Conservation (phyloP, 2,329 filamentous ascomycete genomes). For the Pseudogymnoascus verrucosus region DNA sequence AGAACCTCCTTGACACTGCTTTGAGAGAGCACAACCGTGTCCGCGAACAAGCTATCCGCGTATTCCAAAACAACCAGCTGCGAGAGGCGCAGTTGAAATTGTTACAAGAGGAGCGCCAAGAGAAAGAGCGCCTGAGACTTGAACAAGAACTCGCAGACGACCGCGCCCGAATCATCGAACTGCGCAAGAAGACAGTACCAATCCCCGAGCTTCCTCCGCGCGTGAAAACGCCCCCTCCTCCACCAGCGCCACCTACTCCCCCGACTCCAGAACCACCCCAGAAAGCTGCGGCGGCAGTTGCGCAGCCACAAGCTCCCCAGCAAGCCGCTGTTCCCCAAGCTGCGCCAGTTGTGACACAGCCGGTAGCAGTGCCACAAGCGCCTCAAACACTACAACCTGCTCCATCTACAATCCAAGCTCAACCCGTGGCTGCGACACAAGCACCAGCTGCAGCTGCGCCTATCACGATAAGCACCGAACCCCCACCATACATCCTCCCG, state of each 20-base stretch:
- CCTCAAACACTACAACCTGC: neutral
- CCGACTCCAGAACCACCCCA: slow-evolving; percentile 1
- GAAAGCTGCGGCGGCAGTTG: slow-evolving; percentile 1
- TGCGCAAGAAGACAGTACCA: slow-evolving; percentile 31
- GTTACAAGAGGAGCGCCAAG: slow-evolving; percentile 11
- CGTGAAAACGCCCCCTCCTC: neutral
- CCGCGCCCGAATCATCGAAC: slow-evolving; percentile 18
- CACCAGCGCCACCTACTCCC: slow-evolving; percentile 3
- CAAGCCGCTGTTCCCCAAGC: slow-evolving; percentile 12
- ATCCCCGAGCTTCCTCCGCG: slow-evolving; percentile 16
- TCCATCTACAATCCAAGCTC: slow-evolving; percentile 1
- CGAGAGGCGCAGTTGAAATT: slow-evolving; percentile 25
- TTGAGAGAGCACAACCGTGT: slow-evolving; percentile 60
- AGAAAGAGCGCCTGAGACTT: neutral
- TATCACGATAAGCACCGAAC: neutral
- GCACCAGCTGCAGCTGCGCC: neutral
- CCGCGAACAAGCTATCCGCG: slow-evolving; percentile 41
- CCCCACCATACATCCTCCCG: slow-evolving; percentile 18
- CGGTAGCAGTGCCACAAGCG: slow-evolving; percentile 1
- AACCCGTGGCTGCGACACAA: neutral
- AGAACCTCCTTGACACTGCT: slow-evolving; percentile 56
- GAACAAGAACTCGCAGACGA: slow-evolving; percentile 9
- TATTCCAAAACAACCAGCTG: slow-evolving; percentile 40
- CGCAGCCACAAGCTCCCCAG: neutral
- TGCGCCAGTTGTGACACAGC: neutral